Percentiles rank a stretch among this genome's conserved stretches.
Conservation (phyloP, 2,329 filamentous ascomycete genomes). For the Colletotrichum sp. region DNA sequence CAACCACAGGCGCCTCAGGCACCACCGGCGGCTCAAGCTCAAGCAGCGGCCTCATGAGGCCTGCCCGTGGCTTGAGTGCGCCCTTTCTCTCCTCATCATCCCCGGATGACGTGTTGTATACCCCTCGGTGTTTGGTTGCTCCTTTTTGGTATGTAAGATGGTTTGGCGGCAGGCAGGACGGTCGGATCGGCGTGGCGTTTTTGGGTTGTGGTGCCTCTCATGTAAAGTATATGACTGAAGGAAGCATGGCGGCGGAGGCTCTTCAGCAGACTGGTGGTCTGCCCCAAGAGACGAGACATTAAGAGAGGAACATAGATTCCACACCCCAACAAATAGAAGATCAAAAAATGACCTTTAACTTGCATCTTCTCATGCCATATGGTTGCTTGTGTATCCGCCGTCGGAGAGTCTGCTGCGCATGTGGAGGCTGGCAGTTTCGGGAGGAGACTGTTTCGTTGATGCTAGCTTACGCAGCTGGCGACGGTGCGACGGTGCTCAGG, state of each 20-base stretch:
- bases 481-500: not conserved
- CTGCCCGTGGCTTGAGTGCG: not conserved
- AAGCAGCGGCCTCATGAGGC: slow-evolving; percentile 3
- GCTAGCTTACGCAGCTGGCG: not conserved
- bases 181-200: slow-evolving; percentile 19
- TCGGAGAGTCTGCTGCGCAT: not conserved
- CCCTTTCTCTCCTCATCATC: slow-evolving; percentile 11
- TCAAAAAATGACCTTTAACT: not conserved
- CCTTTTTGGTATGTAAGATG: slow-evolving; percentile 11
- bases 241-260: slow-evolving; percentile 2
- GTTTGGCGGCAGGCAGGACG: slow-evolving; percentile 11
- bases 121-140: slow-evolving; percentile 19
- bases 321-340: slow-evolving; percentile 10
- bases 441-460: not conserved
- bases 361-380: not conserved
- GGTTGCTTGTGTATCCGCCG: not conserved
- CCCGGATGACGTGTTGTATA: slow-evolving; percentile 21
- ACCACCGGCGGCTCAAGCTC: slow-evolving; percentile 9
- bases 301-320: slow-evolving; percentile 4
- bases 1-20: slow-evolving; percentile 21
- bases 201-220: not conserved
- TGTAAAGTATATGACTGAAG: slow-evolving; percentile 19
- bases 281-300: not conserved
- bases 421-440: not conserved
- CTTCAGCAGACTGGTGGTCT: not conserved